Percentiles rank a stretch among this genome's conserved stretches.
Conservation (phyloP, 805 yeast genomes). For the Zygoascus biomembranicola region DNA sequence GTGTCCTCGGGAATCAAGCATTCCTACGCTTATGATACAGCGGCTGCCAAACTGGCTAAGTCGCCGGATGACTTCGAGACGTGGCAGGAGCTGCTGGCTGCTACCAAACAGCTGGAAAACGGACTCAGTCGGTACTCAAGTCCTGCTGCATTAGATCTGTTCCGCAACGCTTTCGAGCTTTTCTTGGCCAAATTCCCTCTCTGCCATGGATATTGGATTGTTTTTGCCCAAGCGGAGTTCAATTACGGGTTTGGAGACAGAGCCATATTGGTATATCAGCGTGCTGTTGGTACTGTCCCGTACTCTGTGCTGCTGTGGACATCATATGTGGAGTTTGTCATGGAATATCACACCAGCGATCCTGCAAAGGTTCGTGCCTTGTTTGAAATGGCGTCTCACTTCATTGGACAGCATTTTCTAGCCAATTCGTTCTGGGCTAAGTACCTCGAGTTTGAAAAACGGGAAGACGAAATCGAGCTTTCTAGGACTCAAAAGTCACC, state of each 20-base stretch:
- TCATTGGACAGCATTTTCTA: slow-evolving; percentile 63
- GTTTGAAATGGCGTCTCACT: slow-evolving; percentile 41
- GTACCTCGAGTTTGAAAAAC: slow-evolving; percentile 54
- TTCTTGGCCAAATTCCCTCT: slow-evolving; percentile 30
- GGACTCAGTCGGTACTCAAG: slow-evolving; percentile 25
- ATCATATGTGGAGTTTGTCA: slow-evolving; percentile 28
- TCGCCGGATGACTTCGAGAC: slow-evolving; percentile 26
- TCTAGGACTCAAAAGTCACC: neutral
- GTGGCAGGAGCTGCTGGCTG: slow-evolving; percentile 28
- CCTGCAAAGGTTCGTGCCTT: slow-evolving; percentile 15
- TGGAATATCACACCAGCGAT: slow-evolving; percentile 14
- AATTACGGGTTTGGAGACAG: slow-evolving; percentile 23
- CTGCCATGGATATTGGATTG: slow-evolving; percentile 35
- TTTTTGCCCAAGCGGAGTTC: slow-evolving; percentile 33
- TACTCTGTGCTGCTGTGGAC: slow-evolving; percentile 31
- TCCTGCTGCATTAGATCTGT: slow-evolving; percentile 18
- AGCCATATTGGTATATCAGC: slow-evolving; percentile 27
- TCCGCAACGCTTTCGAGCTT: slow-evolving; percentile 24
- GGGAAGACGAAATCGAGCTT: slow-evolving; percentile 33
- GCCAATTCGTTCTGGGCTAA: slow-evolving; percentile 81
- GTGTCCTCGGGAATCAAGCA: neutral
- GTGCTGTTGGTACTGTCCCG: slow-evolving; percentile 26
- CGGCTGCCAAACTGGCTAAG: slow-evolving; percentile 5
- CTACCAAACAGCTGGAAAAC: slow-evolving; percentile 23
- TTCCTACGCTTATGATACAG: neutral